Conservation (phyloP, 164 flowering plant genomes). For the Tinospora cordifolia region DNA sequence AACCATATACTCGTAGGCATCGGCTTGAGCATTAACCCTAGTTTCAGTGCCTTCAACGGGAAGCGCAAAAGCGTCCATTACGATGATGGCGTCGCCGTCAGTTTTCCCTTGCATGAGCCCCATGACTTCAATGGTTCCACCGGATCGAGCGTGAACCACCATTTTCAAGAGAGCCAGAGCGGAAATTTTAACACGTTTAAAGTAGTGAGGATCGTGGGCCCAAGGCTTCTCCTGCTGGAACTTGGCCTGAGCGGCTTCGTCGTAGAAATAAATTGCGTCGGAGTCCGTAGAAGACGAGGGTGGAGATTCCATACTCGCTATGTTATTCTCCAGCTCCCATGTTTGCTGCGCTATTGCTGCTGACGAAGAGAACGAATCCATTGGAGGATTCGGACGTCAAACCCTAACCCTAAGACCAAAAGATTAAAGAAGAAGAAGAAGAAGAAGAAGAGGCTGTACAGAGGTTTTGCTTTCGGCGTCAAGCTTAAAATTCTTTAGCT, state of each 20-base stretch:
- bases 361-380: constrained; percentile 29
- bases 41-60: constrained; percentile 99
- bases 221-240: constrained; percentile 90
- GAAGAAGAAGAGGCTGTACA: background rate
- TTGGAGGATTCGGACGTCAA: background rate
- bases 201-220: constrained; percentile 81
- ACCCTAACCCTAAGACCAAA: constrained; percentile 14
- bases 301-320: constrained; percentile 37
- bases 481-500: background rate
- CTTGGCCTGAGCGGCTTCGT: constrained; percentile 61
- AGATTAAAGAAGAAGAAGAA: too few species aligned
- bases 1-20: constrained; percentile 99
- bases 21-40: constrained; percentile 98
- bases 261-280: constrained; percentile 82
- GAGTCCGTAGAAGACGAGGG: constrained; percentile 21
- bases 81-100: constrained; percentile 84
- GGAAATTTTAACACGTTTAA: constrained; percentile 89
- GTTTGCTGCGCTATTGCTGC: constrained; percentile 64
- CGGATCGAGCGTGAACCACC: constrained; percentile 99
- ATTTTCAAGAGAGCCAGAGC: constrained; percentile 93
- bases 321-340: constrained; percentile 95
- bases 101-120: constrained; percentile 98
- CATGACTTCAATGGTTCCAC: constrained; percentile 97
- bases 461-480: background rate
- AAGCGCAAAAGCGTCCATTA: constrained; percentile 96